A percentile compares a stretch with the other conserved stretches of the same genome.
Evolutionary conservation across 495 filamentous ascomycete species (phyloP).

Genomic region (Zalerion maritima): DNA sequence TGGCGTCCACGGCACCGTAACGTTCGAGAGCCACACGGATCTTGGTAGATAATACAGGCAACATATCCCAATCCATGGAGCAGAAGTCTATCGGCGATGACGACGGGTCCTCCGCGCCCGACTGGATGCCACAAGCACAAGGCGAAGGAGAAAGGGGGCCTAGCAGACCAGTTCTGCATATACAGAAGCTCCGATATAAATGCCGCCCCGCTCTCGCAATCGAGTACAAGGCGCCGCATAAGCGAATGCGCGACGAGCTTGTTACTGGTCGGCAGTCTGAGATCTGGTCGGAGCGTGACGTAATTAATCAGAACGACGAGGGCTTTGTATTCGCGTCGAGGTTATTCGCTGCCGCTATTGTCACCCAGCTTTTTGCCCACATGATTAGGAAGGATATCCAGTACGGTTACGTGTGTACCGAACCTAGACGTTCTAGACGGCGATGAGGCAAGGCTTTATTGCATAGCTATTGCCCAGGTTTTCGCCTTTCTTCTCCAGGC

Average conservation of each 20-base stretch:
- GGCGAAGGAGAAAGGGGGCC: constrained; percentile 1
- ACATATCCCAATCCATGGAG: constrained; percentile 6
- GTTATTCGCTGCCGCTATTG: constrained; percentile 11
- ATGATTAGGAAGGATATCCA: constrained; percentile 19
- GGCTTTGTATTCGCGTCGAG: constrained; percentile 3
- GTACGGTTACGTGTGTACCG: constrained; percentile 22
- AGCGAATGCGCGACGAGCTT: constrained; percentile 3
- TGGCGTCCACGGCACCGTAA: constrained; percentile 13
- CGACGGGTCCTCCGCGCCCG: constrained; percentile 4
- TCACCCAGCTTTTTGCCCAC: constrained; percentile 25
- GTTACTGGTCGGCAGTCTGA: constrained; percentile 1
- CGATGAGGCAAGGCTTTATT: constrained; percentile 10
- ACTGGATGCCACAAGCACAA: constrained; percentile 5
- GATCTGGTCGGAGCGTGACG: constrained; percentile 3
- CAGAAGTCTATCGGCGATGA: constrained; percentile 8
- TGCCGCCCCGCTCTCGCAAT: not conserved
- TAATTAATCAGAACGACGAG: constrained; percentile 6
- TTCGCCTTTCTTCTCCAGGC: constrained; percentile 23
- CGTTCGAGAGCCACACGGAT: constrained; percentile 23
- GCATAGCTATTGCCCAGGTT: constrained; percentile 22
- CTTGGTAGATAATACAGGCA: constrained; percentile 7
- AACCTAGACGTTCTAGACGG: constrained; percentile 12
- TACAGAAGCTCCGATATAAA: not conserved
- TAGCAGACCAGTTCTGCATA: constrained; percentile 2
- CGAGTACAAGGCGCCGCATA: constrained; percentile 7